Base-by-base conservation (phyloP, 1,139 yeast species). In the Magnusiomyces tetraspermus region DNA sequence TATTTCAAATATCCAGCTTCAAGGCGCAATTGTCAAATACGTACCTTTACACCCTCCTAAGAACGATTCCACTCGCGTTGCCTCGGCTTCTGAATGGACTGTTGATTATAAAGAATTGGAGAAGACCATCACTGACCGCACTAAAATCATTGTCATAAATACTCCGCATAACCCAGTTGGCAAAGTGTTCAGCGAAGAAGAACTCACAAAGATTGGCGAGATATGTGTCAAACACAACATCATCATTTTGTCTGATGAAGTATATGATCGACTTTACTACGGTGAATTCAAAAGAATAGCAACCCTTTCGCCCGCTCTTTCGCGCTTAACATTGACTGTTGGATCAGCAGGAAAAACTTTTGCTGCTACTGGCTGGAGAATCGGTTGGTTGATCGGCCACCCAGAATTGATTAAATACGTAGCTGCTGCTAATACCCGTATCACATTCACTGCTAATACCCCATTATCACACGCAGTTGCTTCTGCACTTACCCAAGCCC, bases 341-440 rank as follows among this genome's bases (percentile, higher is more conserved):
- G 97, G 97, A 0, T 87, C 96, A 31, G 98, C 97, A 4, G 98
- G 98, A 56, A 92, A 92, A 70, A 83, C 96, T 0, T 92, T 92
- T 72, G 95, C 96, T 26, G 96, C 96, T 43, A 92, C 98, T 26
- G 98, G 98, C 53, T 92, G 97, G 97, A 82, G 98, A 73, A 79
- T 92, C 52, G 98, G 98, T 51, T 92, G 95, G 92, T 77, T 90
- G 41, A 83, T 90, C 58, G 97, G 97, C 5, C 84, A 86, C 51
- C 77, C 86, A n/a, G 84, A 83, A 26, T 74, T 90, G 60, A 76
- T 92, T 63, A 81, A 83, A 59, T 87, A 85, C 65, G 95, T 83
- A 2, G 77, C 89, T 10, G 81, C 87, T 37, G 98, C 97, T 1
- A 96, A 92, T 68, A 88, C 96, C 1, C 79, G 98, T 69, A 88